phyloP scores from a whole-genome alignment of 768 basidiomycete species.

The Serendipita sp. region DNA sequence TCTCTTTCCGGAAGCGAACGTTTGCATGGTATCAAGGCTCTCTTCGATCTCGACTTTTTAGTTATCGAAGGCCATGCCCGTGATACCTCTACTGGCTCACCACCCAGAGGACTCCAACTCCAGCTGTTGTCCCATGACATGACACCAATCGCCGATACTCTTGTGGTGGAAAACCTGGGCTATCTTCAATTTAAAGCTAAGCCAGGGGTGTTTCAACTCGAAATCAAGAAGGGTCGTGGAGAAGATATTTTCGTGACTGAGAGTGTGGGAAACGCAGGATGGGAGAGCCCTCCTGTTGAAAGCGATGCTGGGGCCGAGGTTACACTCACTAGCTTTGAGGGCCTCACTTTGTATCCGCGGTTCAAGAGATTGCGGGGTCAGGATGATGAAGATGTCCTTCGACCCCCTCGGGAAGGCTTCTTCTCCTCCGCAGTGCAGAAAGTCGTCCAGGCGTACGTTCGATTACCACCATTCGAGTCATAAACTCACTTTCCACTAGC shows the following conservation, averaged over 20 bases:
- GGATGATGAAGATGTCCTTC: conserved; percentile 69
- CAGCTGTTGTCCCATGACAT: conserved; percentile 42
- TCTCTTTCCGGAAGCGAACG: conserved; percentile 43
- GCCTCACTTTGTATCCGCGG: conserved; percentile 74
- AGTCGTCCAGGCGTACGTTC: conserved; percentile 2
- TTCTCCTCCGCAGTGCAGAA: conserved; percentile 17
- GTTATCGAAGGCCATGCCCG: conserved; percentile 91
- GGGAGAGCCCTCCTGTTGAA: conserved; percentile 60
- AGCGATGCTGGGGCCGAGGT: conserved; percentile 54
- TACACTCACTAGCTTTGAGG: conserved; percentile 78
- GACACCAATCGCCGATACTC: conserved; percentile 61
- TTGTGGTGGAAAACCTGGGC: conserved; percentile 85
- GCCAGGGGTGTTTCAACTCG: conserved; percentile 73
- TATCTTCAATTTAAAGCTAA: conserved; percentile 92
- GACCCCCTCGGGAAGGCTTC: conserved; percentile 23
- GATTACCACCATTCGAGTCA: background rate
- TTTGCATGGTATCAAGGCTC: conserved; percentile 42
- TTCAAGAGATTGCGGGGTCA: conserved; percentile 54
- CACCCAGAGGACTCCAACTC: conserved; percentile 84
- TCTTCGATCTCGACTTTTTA: conserved; percentile 81
- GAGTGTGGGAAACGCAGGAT: conserved; percentile 79
- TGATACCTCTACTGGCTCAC: conserved; percentile 42
- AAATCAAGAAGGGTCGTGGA: conserved; percentile 70
- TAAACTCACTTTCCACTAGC: conserved; percentile 4
- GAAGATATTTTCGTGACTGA: conserved; percentile 66